Conservation (phyloP, 1,284 basidiomycete genomes). For the Leccinum fuscescens region DNA sequence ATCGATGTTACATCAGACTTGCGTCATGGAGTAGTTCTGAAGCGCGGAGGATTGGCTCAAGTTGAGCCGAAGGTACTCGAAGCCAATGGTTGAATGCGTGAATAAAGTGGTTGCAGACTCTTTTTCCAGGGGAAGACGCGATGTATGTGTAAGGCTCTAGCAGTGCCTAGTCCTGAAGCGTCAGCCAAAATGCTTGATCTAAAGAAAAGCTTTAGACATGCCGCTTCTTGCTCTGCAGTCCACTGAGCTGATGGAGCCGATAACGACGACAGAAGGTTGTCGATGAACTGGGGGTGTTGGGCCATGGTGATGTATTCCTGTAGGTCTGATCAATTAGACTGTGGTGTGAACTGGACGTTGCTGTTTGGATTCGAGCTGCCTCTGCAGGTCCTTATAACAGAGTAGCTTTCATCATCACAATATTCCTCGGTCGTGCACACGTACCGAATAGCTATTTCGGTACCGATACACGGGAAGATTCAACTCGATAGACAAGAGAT, state of each 20-base stretch:
- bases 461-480: not conserved
- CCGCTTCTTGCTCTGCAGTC: slow-evolving; percentile 21
- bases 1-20: slow-evolving; percentile 50
- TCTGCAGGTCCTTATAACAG: not conserved
- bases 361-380: not conserved
- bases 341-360: not conserved
- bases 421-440: not conserved
- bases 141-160: slow-evolving; percentile 92
- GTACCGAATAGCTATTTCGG: not conserved
- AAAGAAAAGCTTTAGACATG: slow-evolving; percentile 5
- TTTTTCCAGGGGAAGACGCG: slow-evolving; percentile 88
- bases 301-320: slow-evolving; percentile 11
- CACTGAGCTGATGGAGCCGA: slow-evolving; percentile 8
- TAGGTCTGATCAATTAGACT: not conserved
- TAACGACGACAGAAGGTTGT: slow-evolving; percentile 23
- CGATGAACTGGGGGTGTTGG: slow-evolving; percentile 19
- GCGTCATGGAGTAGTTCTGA: slow-evolving; percentile 93
- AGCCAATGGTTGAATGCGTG: slow-evolving; percentile 95
- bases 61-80: slow-evolving; percentile 71
- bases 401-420: not conserved
- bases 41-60: slow-evolving; percentile 72
- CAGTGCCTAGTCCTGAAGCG: slow-evolving; percentile 40
- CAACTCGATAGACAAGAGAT: too few species aligned
- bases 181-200: not conserved
- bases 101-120: slow-evolving; percentile 85